A percentile compares a stretch with the other conserved stretches of the same genome.
Conservation (phyloP, 352 stramenopile species). For the Pythium guiyangense region DNA sequence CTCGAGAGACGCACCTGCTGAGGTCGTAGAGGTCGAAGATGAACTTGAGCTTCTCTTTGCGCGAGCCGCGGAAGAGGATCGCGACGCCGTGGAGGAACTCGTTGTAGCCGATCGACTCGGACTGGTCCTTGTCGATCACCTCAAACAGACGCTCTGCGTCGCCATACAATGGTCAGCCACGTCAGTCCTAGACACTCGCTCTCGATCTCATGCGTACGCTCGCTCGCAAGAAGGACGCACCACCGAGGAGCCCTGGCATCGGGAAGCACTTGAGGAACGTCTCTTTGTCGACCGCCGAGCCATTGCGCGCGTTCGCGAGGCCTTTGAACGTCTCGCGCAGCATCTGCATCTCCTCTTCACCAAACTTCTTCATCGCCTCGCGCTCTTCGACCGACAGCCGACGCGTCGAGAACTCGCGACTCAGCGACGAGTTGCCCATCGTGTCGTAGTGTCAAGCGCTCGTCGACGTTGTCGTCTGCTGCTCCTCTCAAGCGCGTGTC, state of each 20-base stretch:
- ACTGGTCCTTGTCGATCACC: constrained; percentile 89
- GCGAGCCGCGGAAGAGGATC: constrained; percentile 78
- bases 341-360: constrained; percentile 74
- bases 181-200: too few species aligned
- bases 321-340: constrained; percentile 80
- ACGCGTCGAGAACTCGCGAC: constrained; percentile 45
- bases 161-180: background rate
- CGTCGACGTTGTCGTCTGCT: too few species aligned
- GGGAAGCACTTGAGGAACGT: constrained; percentile 94
- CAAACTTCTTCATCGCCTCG: constrained; percentile 73
- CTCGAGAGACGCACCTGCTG: constrained; percentile 41
- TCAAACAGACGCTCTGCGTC: constrained; percentile 85
- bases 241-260: constrained; percentile 84
- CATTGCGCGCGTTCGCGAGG: constrained; percentile 55
- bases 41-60: constrained; percentile 90
- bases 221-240: constrained; percentile 23
- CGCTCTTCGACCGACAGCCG: constrained; percentile 48
- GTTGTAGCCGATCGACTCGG: constrained; percentile 86
- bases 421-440: constrained; percentile 71
- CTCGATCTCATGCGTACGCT: too few species aligned
- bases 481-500: too few species aligned
- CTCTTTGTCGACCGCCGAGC: constrained; percentile 85
- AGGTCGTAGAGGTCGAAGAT: constrained; percentile 94
- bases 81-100: constrained; percentile 91
- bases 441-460: too few species aligned